Evolutionary conservation across 805 yeast genomes (phyloP).

Genomic region (Ogataea salicorniae): DNA sequence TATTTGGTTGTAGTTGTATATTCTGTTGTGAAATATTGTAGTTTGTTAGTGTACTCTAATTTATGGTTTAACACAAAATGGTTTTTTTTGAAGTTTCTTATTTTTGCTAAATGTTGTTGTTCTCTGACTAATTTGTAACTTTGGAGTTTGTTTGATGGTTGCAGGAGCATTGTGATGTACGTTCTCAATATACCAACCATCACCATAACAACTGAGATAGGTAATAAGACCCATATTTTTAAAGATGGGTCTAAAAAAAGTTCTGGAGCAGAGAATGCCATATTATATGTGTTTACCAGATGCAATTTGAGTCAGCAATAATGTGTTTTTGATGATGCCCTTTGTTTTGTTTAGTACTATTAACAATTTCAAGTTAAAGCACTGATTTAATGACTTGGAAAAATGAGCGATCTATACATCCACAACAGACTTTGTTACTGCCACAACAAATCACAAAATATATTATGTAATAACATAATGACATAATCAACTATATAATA

Average conservation of each 20-base stretch:
- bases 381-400: too few species aligned
- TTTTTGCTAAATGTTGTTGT: slow-evolving; percentile 57
- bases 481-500: too few species aligned
- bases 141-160: slow-evolving; percentile 51
- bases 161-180: slow-evolving; percentile 56
- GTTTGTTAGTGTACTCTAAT: slow-evolving; percentile 50
- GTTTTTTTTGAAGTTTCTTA: slow-evolving; percentile 52
- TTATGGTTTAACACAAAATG: slow-evolving; percentile 39
- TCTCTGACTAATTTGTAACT: slow-evolving; percentile 51
- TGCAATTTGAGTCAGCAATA: too few species aligned
- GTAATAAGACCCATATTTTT: slow-evolving; percentile 85
- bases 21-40: slow-evolving; percentile 44
- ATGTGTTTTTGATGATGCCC: too few species aligned
- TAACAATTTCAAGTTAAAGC: too few species aligned
- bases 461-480: too few species aligned
- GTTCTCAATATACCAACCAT: slow-evolving; percentile 77
- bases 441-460: too few species aligned
- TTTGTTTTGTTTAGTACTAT: too few species aligned
- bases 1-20: slow-evolving; percentile 38
- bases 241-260: slow-evolving; percentile 73
- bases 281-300: neutral
- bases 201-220: slow-evolving; percentile 87
- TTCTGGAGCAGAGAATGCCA: slow-evolving; percentile 37
- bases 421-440: too few species aligned
- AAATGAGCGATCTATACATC: too few species aligned